Evolutionary conservation across 164 flowering plant species (phyloP).

Genomic region (Magnolia kwangsiensis): DNA sequence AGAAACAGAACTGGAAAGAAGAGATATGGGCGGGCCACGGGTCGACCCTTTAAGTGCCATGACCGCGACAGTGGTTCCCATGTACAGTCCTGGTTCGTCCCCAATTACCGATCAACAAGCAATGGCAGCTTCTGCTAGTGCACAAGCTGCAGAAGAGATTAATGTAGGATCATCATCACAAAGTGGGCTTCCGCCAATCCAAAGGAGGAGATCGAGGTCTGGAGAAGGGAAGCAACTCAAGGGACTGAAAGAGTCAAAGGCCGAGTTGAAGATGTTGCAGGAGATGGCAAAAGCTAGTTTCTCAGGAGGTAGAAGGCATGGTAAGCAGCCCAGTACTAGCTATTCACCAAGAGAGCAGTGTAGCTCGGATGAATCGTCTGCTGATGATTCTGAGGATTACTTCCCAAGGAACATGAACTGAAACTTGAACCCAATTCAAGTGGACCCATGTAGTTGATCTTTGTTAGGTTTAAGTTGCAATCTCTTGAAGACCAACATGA

Average conservation of each 20-base stretch:
- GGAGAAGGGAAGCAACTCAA: conserved; percentile 27
- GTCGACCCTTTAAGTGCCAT: conserved; percentile 28
- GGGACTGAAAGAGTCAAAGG: conserved; percentile 31
- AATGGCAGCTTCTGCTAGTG: neutral
- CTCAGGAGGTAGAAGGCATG: conserved; percentile 28
- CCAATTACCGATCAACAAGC: conserved; percentile 8
- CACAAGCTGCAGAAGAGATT: conserved; percentile 3
- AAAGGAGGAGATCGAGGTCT: conserved; percentile 5
- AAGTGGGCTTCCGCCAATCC: neutral
- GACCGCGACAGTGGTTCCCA: conserved; percentile 54
- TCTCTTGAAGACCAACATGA: too few species aligned
- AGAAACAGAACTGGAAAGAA: conserved; percentile 24
- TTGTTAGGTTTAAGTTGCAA: neutral
- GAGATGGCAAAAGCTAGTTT: conserved; percentile 57
- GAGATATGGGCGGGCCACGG: conserved; percentile 13
- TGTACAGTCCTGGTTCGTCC: conserved; percentile 45
- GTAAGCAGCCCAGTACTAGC: conserved; percentile 33
- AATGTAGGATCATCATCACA: conserved; percentile 1
- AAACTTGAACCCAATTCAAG: neutral
- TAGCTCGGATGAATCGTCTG: conserved; percentile 4
- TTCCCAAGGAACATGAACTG: conserved; percentile 11
- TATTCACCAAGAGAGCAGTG: conserved; percentile 17
- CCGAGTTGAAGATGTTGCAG: conserved; percentile 43
- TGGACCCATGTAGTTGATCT: neutral
- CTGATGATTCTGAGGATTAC: conserved; percentile 17